Conservation (phyloP, 495 filamentous ascomycete genomes). For the Trichocladium uniseriatum region DNA sequence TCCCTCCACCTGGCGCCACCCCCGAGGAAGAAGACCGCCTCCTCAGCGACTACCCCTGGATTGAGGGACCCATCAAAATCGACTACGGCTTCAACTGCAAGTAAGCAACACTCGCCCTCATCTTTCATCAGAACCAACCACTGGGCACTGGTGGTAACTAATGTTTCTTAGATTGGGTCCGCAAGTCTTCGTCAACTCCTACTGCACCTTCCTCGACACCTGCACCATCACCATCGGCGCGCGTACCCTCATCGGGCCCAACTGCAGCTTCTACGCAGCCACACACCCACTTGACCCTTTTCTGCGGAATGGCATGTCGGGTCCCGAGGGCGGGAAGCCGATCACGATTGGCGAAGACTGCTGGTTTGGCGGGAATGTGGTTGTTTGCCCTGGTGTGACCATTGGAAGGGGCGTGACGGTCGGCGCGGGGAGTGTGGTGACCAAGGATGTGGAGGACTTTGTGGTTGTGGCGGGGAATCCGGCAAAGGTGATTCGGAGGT, state of each 20-base stretch:
- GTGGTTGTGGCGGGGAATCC: constrained; percentile 61
- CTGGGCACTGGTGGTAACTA: too few relatives aligned
- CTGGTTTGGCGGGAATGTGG: constrained; percentile 77
- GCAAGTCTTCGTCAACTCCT: constrained; percentile 68
- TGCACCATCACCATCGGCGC: constrained; percentile 67
- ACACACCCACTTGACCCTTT: constrained; percentile 70
- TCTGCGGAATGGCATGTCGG: constrained; percentile 61
- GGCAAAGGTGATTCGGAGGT: constrained; percentile 46
- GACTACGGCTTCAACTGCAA: constrained; percentile 72
- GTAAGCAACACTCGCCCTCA: constrained; percentile 18
- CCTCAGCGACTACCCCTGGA: constrained; percentile 53
- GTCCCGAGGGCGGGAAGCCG: constrained; percentile 66
- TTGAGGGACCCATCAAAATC: constrained; percentile 60
- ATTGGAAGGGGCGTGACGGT: constrained; percentile 65
- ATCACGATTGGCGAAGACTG: constrained; percentile 80
- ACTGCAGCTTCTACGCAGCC: constrained; percentile 62
- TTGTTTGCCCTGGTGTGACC: constrained; percentile 66
- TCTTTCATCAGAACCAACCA: too few relatives aligned
- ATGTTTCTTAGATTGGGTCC: constrained; percentile 39
- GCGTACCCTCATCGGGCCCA: constrained; percentile 71
- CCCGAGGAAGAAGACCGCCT: constrained; percentile 51
- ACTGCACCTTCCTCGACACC: constrained; percentile 68
- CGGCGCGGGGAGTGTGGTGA: constrained; percentile 85
- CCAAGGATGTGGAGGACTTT: constrained; percentile 62
- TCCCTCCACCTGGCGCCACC: constrained; percentile 47